Conservation (phyloP, 495 filamentous ascomycete species). For the Daldinia caldariorum region DNA sequence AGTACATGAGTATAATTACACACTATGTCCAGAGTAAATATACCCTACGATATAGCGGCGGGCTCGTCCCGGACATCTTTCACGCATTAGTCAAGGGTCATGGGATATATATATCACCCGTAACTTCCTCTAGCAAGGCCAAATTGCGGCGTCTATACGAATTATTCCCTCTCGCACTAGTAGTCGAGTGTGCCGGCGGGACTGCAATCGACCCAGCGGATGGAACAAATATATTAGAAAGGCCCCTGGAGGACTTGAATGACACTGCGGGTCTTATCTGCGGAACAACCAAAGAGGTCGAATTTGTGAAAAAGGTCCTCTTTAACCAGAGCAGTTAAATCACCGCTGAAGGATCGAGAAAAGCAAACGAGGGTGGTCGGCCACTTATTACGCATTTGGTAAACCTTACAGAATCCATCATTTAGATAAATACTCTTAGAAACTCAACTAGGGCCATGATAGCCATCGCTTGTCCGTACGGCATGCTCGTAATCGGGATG, state of each 20-base stretch:
- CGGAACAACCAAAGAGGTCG: constrained; percentile 59
- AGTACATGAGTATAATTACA: constrained; percentile 56
- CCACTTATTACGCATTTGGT: no score
- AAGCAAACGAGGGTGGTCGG: neutral
- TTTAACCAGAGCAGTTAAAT: constrained; percentile 13
- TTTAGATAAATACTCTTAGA: constrained; percentile 63
- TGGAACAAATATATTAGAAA: constrained; percentile 53
- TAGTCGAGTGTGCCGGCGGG: constrained; percentile 64
- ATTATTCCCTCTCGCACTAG: constrained; percentile 59
- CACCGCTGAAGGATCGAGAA: neutral
- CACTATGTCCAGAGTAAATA: constrained; percentile 55
- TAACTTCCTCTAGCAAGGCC: constrained; percentile 54
- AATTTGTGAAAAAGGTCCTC: constrained; percentile 44
- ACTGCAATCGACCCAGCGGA: constrained; percentile 54
- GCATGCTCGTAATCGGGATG: constrained; percentile 77
- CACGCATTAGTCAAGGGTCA: constrained; percentile 63
- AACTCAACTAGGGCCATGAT: constrained; percentile 77
- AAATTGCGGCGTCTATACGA: constrained; percentile 64
- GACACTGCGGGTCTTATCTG: constrained; percentile 61
- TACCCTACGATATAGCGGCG: constrained; percentile 63
- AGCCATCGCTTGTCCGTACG: constrained; percentile 81
- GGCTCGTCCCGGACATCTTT: constrained; percentile 63
- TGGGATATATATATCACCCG: constrained; percentile 62
- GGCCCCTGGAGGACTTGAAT: constrained; percentile 49
- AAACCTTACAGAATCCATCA: neutral